Conservation (phyloP, 2,329 filamentous ascomycete species). For the Didymellaceae sp. region DNA sequence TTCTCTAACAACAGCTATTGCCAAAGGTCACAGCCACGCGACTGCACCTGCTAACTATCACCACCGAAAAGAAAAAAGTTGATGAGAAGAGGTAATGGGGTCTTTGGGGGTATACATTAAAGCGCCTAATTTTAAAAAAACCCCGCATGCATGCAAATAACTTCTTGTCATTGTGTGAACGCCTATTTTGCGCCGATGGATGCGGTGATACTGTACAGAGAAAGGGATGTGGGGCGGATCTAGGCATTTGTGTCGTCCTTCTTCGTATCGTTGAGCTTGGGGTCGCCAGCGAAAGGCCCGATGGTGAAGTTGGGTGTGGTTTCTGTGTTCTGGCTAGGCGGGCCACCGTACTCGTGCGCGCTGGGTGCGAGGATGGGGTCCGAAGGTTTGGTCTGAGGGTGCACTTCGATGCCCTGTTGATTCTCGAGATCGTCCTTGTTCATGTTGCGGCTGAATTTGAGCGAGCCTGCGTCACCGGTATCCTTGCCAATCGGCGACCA, state of each 20-base stretch:
- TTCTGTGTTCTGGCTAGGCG: constrained; percentile 53
- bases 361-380: constrained; percentile 56
- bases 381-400: constrained; percentile 57
- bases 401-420: constrained; percentile 54
- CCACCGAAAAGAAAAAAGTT: background rate
- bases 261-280: constrained; percentile 35
- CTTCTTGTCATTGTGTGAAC: background rate
- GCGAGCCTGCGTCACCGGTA: constrained; percentile 50
- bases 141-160: background rate
- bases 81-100: background rate
- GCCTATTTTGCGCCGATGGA: constrained; percentile 7
- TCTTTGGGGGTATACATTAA: constrained; percentile 16
- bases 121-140: background rate
- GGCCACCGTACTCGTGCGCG: constrained; percentile 48
- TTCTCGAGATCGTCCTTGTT: constrained; percentile 51
- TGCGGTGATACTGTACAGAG: constrained; percentile 3
- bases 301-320: constrained; percentile 53
- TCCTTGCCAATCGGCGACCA: constrained; percentile 73
- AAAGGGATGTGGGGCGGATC: background rate
- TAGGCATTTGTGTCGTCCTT: constrained; percentile 13
- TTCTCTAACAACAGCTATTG: no score
- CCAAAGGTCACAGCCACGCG: background rate
- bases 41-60: background rate
- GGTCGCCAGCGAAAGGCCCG: constrained; percentile 53
- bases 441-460: constrained; percentile 46